These are phyloP conservation scores for Porcisia deanei DNA, from an alignment of 208 protist species.

Conservation along the genomic window DNA sequence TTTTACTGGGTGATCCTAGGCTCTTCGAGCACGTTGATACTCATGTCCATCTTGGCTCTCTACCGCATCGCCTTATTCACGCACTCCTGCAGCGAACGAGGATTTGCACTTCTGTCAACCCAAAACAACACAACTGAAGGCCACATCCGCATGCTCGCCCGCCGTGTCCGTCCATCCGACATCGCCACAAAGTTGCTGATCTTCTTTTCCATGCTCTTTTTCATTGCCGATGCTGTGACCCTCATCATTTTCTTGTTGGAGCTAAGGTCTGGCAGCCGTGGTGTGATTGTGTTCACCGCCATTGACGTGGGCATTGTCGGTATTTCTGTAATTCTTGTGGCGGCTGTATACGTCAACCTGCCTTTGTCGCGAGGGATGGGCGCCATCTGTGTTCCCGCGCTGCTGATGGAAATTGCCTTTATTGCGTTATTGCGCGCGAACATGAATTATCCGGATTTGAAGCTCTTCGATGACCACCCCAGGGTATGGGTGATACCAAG, in stretches of 20 bases:
- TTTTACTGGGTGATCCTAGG: slow-evolving; percentile 53
- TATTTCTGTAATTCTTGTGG: slow-evolving; percentile 27
- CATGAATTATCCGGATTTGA: slow-evolving; percentile 13
- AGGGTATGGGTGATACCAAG: slow-evolving; percentile 34
- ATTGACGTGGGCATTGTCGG: slow-evolving; percentile 39
- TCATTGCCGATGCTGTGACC: slow-evolving; percentile 22
- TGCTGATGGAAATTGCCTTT: slow-evolving; percentile 48
- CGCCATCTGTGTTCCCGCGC: slow-evolving; percentile 30
- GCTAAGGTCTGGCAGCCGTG: slow-evolving; percentile 25
- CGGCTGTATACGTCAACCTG: slow-evolving; percentile 39
- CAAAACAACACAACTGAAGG: slow-evolving; percentile 12
- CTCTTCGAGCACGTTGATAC: slow-evolving; percentile 38
- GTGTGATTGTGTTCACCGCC: slow-evolving; percentile 28
- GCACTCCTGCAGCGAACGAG: slow-evolving; percentile 71
- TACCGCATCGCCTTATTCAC: slow-evolving; percentile 51
- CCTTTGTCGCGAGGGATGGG: slow-evolving; percentile 34
- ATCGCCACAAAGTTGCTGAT: slow-evolving; percentile 25
- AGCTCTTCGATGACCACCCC: slow-evolving; percentile 30
- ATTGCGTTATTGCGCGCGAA: slow-evolving; percentile 26
- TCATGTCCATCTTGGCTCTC: slow-evolving; percentile 61
- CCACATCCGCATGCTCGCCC: slow-evolving; percentile 9
- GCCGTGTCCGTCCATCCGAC: slow-evolving; percentile 19
- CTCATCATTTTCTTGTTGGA: slow-evolving; percentile 50
- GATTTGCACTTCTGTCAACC: slow-evolving; percentile 61
- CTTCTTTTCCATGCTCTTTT: slow-evolving; percentile 29